Conservation (phyloP, 352 stramenopile species). For the Albugo laibachii region DNA sequence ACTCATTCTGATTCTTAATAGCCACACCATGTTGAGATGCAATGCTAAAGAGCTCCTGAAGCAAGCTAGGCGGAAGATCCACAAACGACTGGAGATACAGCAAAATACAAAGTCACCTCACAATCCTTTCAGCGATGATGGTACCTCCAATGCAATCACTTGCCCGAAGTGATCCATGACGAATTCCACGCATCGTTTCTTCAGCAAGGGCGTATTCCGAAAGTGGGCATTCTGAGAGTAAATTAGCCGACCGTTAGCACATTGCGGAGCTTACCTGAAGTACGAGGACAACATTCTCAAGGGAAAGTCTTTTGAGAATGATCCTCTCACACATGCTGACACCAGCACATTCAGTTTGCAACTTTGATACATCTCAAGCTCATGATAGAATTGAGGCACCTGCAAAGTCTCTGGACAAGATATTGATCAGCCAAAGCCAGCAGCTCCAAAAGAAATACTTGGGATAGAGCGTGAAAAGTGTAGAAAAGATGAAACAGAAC, state of each 20-base stretch:
- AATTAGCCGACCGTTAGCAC: background rate
- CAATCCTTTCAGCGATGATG: background rate
- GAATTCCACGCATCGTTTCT: conserved; percentile 63
- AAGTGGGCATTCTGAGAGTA: conserved; percentile 38
- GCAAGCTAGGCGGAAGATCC: conserved; percentile 24
- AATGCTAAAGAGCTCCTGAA: conserved; percentile 53
- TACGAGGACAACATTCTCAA: conserved; percentile 58
- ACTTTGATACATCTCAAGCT: background rate
- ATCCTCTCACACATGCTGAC: conserved; percentile 51
- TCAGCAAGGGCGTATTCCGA: conserved; percentile 42
- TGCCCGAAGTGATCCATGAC: conserved; percentile 63
- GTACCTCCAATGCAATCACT: conserved; percentile 47
- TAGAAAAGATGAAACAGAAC: background rate
- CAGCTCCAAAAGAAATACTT: conserved; percentile 69
- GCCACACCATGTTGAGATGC: conserved; percentile 40
- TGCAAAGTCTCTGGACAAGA: conserved; percentile 34
- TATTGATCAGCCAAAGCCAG: conserved; percentile 74
- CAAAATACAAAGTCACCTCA: background rate
- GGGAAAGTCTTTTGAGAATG: conserved; percentile 42
- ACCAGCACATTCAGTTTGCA: background rate
- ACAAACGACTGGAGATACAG: conserved; percentile 25
- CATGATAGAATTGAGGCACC: conserved; percentile 9
- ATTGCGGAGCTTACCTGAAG: conserved; percentile 19
- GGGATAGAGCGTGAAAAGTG: background rate
- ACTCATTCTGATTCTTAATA: conserved; percentile 30